A percentile compares a stretch with the other conserved stretches of the same genome.
Evolutionary conservation across 345 rosid genomes (phyloP).

Genomic region (Murraya koenigii): DNA sequence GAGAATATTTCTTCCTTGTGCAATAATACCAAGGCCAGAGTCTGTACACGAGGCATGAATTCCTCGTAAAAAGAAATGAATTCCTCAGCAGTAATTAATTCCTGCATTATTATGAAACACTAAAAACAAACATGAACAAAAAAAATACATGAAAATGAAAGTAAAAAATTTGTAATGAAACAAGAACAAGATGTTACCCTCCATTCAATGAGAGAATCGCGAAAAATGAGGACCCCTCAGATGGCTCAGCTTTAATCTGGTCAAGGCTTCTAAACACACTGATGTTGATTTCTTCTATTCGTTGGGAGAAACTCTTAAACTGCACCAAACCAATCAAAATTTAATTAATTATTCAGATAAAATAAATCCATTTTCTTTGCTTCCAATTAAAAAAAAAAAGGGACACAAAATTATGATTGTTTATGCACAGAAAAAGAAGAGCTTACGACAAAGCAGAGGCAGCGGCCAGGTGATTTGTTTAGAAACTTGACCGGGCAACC

Average conservation of each 20-base stretch:
- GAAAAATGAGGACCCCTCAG: constrained; percentile 68
- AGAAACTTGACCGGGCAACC: constrained; percentile 83
- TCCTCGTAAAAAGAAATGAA: constrained; percentile 79
- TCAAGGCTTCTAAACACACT: constrained; percentile 64
- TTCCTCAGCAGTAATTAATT: constrained; percentile 84
- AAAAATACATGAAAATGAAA: not conserved
- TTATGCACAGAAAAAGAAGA: not conserved
- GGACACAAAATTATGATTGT: not conserved
- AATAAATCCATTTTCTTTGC: not conserved
- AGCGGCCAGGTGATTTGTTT: constrained; percentile 62
- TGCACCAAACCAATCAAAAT: constrained; percentile 22
- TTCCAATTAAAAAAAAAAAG: not conserved
- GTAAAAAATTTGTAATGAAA: not conserved
- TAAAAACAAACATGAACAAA: not conserved
- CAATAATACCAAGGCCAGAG: constrained; percentile 52
- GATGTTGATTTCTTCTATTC: too few relatives aligned
- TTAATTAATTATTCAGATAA: not conserved
- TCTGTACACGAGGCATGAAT: constrained; percentile 69
- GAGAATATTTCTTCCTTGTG: constrained; percentile 70
- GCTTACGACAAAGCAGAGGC: constrained; percentile 66
- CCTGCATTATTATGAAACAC: constrained; percentile 38
- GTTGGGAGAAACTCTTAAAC: constrained; percentile 68
- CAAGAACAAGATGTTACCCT: constrained; percentile 49
- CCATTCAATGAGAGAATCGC: constrained; percentile 84
- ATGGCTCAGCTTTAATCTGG: constrained; percentile 64